Base-by-base conservation (phyloP, 2,329 filamentous ascomycete genomes). In the Aspergillus fijiensis region DNA sequence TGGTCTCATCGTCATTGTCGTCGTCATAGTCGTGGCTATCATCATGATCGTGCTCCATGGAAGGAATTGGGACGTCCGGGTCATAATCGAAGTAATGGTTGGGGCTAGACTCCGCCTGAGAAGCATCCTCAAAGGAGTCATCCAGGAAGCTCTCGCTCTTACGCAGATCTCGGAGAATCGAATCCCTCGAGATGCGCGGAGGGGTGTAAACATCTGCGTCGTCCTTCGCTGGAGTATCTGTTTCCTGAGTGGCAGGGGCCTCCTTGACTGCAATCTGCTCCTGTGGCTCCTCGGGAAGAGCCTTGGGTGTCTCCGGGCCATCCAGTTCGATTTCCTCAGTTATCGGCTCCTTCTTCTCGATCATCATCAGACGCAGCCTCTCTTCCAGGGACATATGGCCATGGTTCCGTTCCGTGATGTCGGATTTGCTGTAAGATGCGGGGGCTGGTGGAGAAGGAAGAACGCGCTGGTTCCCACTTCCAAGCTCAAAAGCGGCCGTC, bases 1-100 rank as follows among this genome's bases (percentile, higher is more conserved):
- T 82, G 35, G 65, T 62, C 82, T 83, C 48, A 83, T 82, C 61
- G 25, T 80, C 80, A 45, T 83, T 77, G n/a, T 80, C 77, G 25
- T 80, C 84, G 75, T 97, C 93, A 16, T 65, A 60, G 57, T 65
- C 54, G 29, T 83, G 77, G 27, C 80, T 77, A 55, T 65, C 52
- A 16, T 83, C 77, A 27, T 81, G 77, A 49, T 80, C 84, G 65
- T 87, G 87, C 76, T 97, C 94, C 14, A 92, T 89, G 39, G 91
- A 96, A 21, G 91, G 93, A 67, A 97, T 91, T 0, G 94, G 91
- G 47, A 95, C 85, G 74, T 98, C 94, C 6, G 94, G 94, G 72
- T 98, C 92, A 61, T 92, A 83, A 33, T 86, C 79, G 52, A 85
- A 79, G 60, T 78, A 82, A n/a, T 80, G 83, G 61, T 85, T 81